These are phyloP conservation scores for Scutellaria barbata DNA, from an alignment of 257 asterid genomes.

Conservation along the genomic window DNA sequence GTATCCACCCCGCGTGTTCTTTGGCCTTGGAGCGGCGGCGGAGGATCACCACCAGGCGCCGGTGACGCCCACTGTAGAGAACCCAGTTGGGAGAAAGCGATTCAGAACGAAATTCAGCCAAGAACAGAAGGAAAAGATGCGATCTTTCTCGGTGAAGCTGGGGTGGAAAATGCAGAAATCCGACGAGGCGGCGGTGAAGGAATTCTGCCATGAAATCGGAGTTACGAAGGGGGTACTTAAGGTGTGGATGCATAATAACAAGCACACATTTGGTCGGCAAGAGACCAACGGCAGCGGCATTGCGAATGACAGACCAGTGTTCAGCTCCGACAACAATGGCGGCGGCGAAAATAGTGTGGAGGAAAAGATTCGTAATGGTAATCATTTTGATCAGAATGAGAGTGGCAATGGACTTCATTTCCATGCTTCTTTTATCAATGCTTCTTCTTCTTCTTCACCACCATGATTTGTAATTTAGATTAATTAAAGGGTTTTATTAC, in stretches of 20 bases:
- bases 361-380: constrained; percentile 24
- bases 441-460: constrained; percentile 42
- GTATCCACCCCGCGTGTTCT: constrained; percentile 32
- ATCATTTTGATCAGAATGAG: constrained; percentile 29
- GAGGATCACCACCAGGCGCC: constrained; percentile 60
- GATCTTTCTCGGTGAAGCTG: constrained; percentile 48
- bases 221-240: constrained; percentile 57
- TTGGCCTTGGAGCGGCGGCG: constrained; percentile 36
- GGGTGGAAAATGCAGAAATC: constrained; percentile 71
- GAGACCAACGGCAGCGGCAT: constrained; percentile 34
- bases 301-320: not conserved
- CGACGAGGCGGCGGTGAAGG: constrained; percentile 51
- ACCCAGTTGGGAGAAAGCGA: constrained; percentile 58
- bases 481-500: constrained; percentile 17
- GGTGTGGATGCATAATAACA: constrained; percentile 73
- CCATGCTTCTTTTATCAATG: constrained; percentile 25
- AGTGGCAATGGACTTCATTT: constrained; percentile 34
- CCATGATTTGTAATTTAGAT: constrained; percentile 32
- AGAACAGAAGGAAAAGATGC: constrained; percentile 72
- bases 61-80: constrained; percentile 60
- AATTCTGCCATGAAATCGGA: constrained; percentile 59
- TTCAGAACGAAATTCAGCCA: constrained; percentile 65
- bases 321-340: constrained; percentile 26
- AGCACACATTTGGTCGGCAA: constrained; percentile 39
- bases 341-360: constrained; percentile 31